These are phyloP conservation scores for Backusella luteola DNA, from an alignment of 192 early-diverging fungal genomes.

Conservation along the genomic window DNA sequence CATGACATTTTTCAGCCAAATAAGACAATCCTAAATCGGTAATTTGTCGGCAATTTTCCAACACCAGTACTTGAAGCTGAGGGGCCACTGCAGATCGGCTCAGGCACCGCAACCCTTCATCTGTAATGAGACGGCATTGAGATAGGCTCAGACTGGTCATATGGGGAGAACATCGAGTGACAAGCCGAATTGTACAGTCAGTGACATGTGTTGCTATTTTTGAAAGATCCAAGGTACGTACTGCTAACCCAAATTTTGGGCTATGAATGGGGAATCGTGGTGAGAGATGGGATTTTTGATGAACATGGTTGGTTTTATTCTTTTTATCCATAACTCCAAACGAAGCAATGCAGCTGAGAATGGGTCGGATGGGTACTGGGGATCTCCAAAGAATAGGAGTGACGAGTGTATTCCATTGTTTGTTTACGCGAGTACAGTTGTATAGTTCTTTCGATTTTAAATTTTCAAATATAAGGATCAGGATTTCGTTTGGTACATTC, in stretches of 20 bases:
- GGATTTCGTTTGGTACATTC: slow-evolving; percentile 19
- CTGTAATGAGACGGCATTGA: slow-evolving; percentile 37
- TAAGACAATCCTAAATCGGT: slow-evolving; percentile 35
- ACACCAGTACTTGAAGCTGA: slow-evolving; percentile 33
- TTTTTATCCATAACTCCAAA: not conserved
- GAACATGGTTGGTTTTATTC: not conserved
- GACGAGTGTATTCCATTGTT: slow-evolving; percentile 13
- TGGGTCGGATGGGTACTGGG: slow-evolving; percentile 8
- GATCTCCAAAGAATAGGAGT: slow-evolving; percentile 23
- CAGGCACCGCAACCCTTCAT: slow-evolving; percentile 33
- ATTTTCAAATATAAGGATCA: slow-evolving; percentile 10
- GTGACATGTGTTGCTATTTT: slow-evolving; percentile 26
- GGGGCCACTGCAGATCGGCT: slow-evolving; percentile 15
- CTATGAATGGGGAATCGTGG: slow-evolving; percentile 13
- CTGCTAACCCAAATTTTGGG: slow-evolving; percentile 7
- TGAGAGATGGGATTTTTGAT: slow-evolving; percentile 4
- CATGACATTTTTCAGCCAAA: slow-evolving; percentile 27
- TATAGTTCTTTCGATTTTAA: slow-evolving; percentile 6
- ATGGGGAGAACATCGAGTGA: slow-evolving; percentile 35
- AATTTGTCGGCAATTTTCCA: slow-evolving; percentile 40
- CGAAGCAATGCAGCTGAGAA: slow-evolving; percentile 8
- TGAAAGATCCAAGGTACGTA: slow-evolving; percentile 14
- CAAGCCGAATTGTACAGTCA: slow-evolving; percentile 33
- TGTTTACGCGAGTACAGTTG: slow-evolving; percentile 15
- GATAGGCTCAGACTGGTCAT: slow-evolving; percentile 39